phyloP scores from a whole-genome alignment of 2,329 filamentous ascomycete species.

The Exophiala spinifera region DNA sequence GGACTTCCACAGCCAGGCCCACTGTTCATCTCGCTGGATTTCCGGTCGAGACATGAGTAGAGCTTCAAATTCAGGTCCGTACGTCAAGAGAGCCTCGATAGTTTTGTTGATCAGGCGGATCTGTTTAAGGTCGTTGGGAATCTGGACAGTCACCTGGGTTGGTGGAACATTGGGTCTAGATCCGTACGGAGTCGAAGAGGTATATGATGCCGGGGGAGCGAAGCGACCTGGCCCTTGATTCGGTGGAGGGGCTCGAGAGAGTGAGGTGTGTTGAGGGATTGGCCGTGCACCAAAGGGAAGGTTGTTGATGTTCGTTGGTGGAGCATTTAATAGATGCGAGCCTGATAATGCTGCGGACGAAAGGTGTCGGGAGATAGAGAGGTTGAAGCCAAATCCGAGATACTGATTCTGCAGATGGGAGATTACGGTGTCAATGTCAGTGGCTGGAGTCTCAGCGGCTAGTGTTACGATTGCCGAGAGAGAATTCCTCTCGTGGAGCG shows the following conservation, averaged over 20 bases:
- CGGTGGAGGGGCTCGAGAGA: constrained; percentile 49
- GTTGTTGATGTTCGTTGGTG: constrained; percentile 44
- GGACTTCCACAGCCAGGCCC: constrained; percentile 91
- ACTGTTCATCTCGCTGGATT: constrained; percentile 82
- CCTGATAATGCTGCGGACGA: constrained; percentile 68
- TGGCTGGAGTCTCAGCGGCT: constrained; percentile 73
- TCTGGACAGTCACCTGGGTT: constrained; percentile 67
- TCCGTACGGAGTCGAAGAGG: constrained; percentile 39
- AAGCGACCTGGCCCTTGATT: constrained; percentile 60
- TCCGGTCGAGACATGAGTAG: constrained; percentile 82
- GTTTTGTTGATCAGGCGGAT: constrained; percentile 84
- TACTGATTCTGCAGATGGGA: constrained; percentile 78
- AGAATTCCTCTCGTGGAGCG: constrained; percentile 63
- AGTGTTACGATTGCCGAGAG: constrained; percentile 77
- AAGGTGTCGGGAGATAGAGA: constrained; percentile 76
- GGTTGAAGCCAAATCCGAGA: constrained; percentile 77
- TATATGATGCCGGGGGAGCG: constrained; percentile 73
- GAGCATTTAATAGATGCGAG: constrained; percentile 50
- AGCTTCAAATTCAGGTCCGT: constrained; percentile 86
- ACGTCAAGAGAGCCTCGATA: constrained; percentile 72
- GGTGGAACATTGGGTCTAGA: constrained; percentile 37
- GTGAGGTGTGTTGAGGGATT: constrained; percentile 51
- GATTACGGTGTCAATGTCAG: constrained; percentile 77
- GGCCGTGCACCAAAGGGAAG: constrained; percentile 77
- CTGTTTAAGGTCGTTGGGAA: constrained; percentile 73